A percentile compares a stretch with the other conserved stretches of the same genome.
Conservation (phyloP, 1,284 basidiomycete species). For the Tylopilus sp. region DNA sequence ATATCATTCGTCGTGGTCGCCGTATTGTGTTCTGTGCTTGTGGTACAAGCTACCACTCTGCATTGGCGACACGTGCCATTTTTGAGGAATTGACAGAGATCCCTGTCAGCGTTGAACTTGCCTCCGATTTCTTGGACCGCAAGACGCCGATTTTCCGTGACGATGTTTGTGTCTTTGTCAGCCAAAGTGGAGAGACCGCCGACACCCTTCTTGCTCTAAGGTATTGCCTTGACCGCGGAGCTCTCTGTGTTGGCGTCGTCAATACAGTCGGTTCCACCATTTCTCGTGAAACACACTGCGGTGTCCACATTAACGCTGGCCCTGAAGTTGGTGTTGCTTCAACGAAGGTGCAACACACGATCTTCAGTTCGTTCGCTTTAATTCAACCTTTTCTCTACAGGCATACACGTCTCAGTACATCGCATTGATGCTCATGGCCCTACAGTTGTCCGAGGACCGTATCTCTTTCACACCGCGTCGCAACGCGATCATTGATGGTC, state of each 20-base stretch:
- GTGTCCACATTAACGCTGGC: slow-evolving; percentile 99
- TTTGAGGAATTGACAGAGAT: slow-evolving; percentile 99
- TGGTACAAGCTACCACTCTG: slow-evolving; percentile 97
- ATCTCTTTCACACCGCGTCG: slow-evolving; percentile 89
- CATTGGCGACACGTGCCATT: slow-evolving; percentile 94
- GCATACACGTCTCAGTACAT: slow-evolving; percentile 99
- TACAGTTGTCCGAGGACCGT: slow-evolving; percentile 95
- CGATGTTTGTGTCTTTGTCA: slow-evolving; percentile 95
- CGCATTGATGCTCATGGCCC: slow-evolving; percentile 95
- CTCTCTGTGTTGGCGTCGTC: slow-evolving; percentile 94
- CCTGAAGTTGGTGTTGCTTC: slow-evolving; percentile 99
- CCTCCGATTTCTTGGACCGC: slow-evolving; percentile 97
- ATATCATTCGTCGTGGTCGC: slow-evolving; percentile 91
- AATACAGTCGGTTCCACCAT: slow-evolving; percentile 99
- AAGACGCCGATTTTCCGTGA: slow-evolving; percentile 99
- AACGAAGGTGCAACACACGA: slow-evolving; percentile 70
- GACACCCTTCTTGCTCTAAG: slow-evolving; percentile 96
- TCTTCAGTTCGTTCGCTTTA: background rate
- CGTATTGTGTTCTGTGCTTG: slow-evolving; percentile 97
- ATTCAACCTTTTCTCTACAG: slow-evolving; percentile 35
- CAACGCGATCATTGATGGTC: slow-evolving; percentile 89
- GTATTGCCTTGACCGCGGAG: slow-evolving; percentile 95
- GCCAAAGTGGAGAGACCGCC: slow-evolving; percentile 97
- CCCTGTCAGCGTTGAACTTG: slow-evolving; percentile 94
- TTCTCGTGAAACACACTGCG: slow-evolving; percentile 97